These are phyloP conservation scores for Fusarium lateritium DNA, from an alignment of 2,329 filamentous ascomycete species.

Conservation along the genomic window DNA sequence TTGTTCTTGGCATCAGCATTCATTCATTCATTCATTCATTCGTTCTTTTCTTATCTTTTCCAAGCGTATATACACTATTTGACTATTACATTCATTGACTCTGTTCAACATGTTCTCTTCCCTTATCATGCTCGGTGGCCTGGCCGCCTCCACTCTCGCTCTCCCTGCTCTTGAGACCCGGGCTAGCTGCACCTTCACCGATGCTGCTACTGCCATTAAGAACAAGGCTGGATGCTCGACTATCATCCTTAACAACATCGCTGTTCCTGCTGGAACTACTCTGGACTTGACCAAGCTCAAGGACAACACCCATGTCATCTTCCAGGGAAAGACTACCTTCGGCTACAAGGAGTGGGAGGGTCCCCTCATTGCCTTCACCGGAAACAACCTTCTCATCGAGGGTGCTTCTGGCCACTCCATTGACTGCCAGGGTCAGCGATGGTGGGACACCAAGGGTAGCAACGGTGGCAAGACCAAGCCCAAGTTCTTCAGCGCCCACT, in stretches of 20 bases:
- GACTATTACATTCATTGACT: constrained; percentile 5
- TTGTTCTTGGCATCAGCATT: neutral
- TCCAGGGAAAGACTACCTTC: constrained; percentile 77
- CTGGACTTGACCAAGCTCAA: constrained; percentile 70
- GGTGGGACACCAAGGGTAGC: constrained; percentile 74
- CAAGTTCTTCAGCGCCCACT: constrained; percentile 69
- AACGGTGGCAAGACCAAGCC: constrained; percentile 76
- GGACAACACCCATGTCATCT: constrained; percentile 68
- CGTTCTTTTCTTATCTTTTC: neutral
- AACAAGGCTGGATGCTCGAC: constrained; percentile 67
- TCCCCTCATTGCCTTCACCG: constrained; percentile 73
- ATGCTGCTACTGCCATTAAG: constrained; percentile 62
- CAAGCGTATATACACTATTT: constrained; percentile 3
- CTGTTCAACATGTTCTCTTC: constrained; percentile 33
- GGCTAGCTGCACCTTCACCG: constrained; percentile 67
- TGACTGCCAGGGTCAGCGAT: constrained; percentile 69
- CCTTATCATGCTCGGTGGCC: constrained; percentile 48
- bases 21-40: constrained; percentile 14
- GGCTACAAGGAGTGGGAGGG: constrained; percentile 76
- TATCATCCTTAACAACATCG: constrained; percentile 67
- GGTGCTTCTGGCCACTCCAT: constrained; percentile 65
- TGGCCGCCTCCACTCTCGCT: constrained; percentile 47
- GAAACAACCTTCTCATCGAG: constrained; percentile 67
- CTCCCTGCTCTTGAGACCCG: constrained; percentile 43
- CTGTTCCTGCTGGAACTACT: constrained; percentile 70